phyloP scores from a whole-genome alignment of 345 rosid genomes.

The Ricinus communis region DNA sequence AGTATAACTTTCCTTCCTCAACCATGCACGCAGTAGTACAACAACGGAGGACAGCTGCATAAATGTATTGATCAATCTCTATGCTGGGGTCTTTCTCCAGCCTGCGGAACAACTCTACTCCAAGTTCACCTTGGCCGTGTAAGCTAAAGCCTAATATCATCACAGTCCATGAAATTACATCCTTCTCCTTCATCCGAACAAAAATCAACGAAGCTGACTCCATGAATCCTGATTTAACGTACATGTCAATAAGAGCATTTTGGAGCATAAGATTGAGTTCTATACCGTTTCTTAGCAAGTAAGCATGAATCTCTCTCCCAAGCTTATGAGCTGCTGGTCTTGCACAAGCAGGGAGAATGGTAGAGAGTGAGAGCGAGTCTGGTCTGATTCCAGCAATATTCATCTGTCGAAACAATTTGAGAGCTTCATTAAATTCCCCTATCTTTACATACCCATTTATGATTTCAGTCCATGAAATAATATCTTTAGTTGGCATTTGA shows the following conservation, averaged over 20 bases:
- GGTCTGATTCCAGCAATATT: conserved; percentile 33
- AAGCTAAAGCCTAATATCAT: conserved; percentile 49
- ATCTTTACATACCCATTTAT: conserved; percentile 41
- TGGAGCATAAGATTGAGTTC: conserved; percentile 32
- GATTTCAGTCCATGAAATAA: conserved; percentile 50
- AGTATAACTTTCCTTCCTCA: conserved; percentile 41
- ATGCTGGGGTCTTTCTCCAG: conserved; percentile 35
- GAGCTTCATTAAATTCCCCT: conserved; percentile 46
- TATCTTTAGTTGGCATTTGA: conserved; percentile 43
- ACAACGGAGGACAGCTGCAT: conserved; percentile 46
- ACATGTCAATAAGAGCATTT: conserved; percentile 56
- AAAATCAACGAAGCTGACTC: conserved; percentile 40
- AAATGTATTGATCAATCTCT: conserved; percentile 37
- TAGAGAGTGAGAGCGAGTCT: conserved; percentile 37
- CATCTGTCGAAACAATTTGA: conserved; percentile 51
- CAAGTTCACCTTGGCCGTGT: conserved; percentile 47
- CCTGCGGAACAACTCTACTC: conserved; percentile 33
- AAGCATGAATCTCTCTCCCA: conserved; percentile 50
- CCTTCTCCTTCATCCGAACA: conserved; percentile 34
- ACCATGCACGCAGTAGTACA: conserved; percentile 44
- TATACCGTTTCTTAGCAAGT: conserved; percentile 45
- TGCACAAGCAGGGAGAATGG: conserved; percentile 53
- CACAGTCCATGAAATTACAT: conserved; percentile 52
- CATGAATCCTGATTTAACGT: conserved; percentile 45
- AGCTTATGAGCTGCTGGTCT: conserved; percentile 45